Base-by-base conservation (phyloP, 306 rosid species). In the Fragaria nilgerrensis region DNA sequence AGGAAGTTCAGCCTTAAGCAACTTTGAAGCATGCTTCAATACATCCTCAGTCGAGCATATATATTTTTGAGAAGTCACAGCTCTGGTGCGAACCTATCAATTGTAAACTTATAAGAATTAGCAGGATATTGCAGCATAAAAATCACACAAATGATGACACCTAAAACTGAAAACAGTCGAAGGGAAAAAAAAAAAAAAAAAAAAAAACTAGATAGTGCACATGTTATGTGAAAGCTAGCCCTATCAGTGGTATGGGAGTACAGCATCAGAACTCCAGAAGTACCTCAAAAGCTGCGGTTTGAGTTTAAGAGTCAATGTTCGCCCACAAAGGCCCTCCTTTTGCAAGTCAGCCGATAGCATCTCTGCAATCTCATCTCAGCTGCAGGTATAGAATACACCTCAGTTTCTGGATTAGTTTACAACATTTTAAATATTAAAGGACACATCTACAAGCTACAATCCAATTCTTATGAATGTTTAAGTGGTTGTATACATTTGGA, bases 241-340 rank as follows among this genome's bases (percentile, higher is more conserved):
- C 43, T 15, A 47, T 9, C 15, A 15, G 6, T 48, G 25, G 61
- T 17, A 22, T 56, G 65, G n/a, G 10, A 23, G 77, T 23, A 29
- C 70, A 79, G 69, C 48, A 87, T 2, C 20, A 62, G 9, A 59
- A 25, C 55, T 80, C 2, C 34, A 62, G 7, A 59, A 17, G 36
- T 87, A 95, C 97, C 98, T 90, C 97, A 89, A 92, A 95, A 69
- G 96, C 83, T 41, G 93, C 90, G 68, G 98, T 90, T 95, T 95
- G 70, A 95, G 84, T 85, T 95, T 95, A 74, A 92, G 92, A 74
- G 97, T 95, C 86, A 92, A 82, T 39, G 97, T 92, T 64, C 96
- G 85, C 76, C 98, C 98, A 68, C 67, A 67, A 39, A 95, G 91
- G 75, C 89, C 93, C 84, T 92, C 98, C 69, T 87, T 95, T 48